A percentile compares a stretch with the other conserved stretches of the same genome.
Conservation (phyloP, 2,329 filamentous ascomycete species). For the Diaporthe citriasiana region DNA sequence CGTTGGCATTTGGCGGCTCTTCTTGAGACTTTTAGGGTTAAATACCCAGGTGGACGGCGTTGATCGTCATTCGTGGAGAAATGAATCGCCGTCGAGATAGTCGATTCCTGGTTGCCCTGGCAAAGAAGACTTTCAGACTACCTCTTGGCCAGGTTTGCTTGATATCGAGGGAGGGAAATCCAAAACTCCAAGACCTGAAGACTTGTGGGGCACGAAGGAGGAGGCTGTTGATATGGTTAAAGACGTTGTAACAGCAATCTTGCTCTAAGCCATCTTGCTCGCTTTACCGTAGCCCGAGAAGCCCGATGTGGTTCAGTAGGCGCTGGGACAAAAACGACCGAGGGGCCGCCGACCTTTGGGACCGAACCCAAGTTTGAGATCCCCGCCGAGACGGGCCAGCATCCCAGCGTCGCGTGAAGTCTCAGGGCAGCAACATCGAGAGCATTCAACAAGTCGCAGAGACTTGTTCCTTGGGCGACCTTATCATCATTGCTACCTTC, state of each 20-base stretch:
- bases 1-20: conserved; percentile 26
- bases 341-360: conserved; percentile 3
- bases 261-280: conserved; percentile 14
- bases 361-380: conserved; percentile 11
- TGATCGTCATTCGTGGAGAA: conserved; percentile 13
- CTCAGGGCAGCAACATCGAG: neutral
- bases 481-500: conserved; percentile 12
- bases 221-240: conserved; percentile 8
- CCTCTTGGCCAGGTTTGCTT: neutral
- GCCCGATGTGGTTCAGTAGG: neutral
- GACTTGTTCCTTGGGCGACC: neutral
- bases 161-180: neutral
- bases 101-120: conserved; percentile 9
- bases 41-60: conserved; percentile 17
- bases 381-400: neutral
- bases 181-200: neutral
- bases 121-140: conserved; percentile 12
- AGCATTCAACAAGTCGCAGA: neutral
- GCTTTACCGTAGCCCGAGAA: conserved; percentile 16
- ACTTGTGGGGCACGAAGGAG: neutral
- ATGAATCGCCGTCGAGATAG: conserved; percentile 5
- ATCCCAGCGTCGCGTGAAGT: neutral
- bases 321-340: conserved; percentile 27
- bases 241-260: conserved; percentile 5
- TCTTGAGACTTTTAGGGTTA: conserved; percentile 15